Evolutionary conservation across 129 eudicot species (phyloP), one percentile per base, ranked within the genome.

Genomic region (Centella asiatica): DNA sequence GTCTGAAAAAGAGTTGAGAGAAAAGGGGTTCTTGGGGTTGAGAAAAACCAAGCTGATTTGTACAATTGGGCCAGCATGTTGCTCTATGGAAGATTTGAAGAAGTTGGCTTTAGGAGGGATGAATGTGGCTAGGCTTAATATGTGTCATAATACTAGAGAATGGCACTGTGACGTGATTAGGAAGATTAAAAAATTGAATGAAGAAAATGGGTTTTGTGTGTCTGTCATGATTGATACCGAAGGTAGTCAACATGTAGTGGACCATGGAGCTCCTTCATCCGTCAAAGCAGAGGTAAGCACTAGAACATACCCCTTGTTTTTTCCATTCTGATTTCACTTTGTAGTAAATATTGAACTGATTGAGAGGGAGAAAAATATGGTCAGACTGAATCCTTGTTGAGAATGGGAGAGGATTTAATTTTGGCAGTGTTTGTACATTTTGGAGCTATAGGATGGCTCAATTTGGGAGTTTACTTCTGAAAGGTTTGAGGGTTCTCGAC

Each of bases 161-260:
- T 87, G 95, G 95, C 92, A 83, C 49, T 49, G 39, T 44, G 80
- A 78, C 54, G 90, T 80, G 2, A 87, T 87, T 68, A 69, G 78
- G 69, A 80, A 76, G 73, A 79, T 87, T 34, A 87, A 81, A 81
- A 76, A 60, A 62, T 68, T 87, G 80, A 83, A 87, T 59, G 76
- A 83, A 44, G 88, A 82, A 9, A 76, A 76, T 44, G 90, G 86
- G 47, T 79, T 62, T 68, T 77, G 80, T 78, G 95, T 87, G 13
- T 81, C 90, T 22, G 64, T 87, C 20, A 87, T 86, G 87, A 80
- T 83, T 55, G 95, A 87, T 70, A 87, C 95, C 3, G 85, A 87
- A 71, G 95, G 95, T 19, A 77, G 81, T 69, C 85, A 87, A 67
- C 84, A 75, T 48, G 83, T 82, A 34, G 90, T 73, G 67, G 95